Percentiles rank a stretch among this genome's conserved stretches.
phyloP scores from a whole-genome alignment of 768 basidiomycete species.

The Amyloporia xantha region DNA sequence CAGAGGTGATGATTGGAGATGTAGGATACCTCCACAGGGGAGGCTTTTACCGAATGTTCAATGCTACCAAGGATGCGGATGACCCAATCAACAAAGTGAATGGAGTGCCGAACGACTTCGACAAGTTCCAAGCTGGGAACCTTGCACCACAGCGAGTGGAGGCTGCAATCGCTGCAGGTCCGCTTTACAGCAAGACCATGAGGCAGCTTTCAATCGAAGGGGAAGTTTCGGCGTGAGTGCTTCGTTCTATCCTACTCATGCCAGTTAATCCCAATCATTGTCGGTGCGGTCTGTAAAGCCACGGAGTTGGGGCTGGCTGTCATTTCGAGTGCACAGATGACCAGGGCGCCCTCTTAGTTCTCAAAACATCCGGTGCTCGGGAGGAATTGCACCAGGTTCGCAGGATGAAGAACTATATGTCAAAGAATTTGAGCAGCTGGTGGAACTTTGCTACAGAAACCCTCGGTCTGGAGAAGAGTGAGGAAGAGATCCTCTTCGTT shows the following conservation, averaged over 20 bases:
- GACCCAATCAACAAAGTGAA: slow-evolving; percentile 3
- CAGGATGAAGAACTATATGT: slow-evolving; percentile 2
- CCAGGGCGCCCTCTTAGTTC: slow-evolving; percentile 6
- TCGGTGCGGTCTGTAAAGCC: not conserved
- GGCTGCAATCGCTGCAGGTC: not conserved
- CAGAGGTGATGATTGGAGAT: slow-evolving; percentile 5
- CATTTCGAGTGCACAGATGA: slow-evolving; percentile 1
- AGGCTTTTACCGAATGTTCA: slow-evolving; percentile 8
- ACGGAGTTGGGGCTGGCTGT: not conserved
- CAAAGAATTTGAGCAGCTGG: not conserved
- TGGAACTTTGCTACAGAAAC: not conserved
- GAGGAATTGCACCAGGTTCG: not conserved
- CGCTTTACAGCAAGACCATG: slow-evolving; percentile 3
- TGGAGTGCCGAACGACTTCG: slow-evolving; percentile 2
- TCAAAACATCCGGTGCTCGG: not conserved
- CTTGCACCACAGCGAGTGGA: not conserved
- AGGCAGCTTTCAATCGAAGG: not conserved
- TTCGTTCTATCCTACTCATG: no score
- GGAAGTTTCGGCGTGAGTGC: not conserved
- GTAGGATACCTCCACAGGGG: slow-evolving; percentile 6
- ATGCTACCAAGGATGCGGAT: slow-evolving; percentile 1
- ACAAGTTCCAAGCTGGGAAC: not conserved
- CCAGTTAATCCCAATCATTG: not conserved
- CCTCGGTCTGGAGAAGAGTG: not conserved
- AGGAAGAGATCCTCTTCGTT: slow-evolving; percentile 7